A percentile compares a stretch with the other conserved stretches of the same genome.
phyloP scores from a whole-genome alignment of 2,329 filamentous ascomycete species.

The Achaetomium macrosporum region DNA sequence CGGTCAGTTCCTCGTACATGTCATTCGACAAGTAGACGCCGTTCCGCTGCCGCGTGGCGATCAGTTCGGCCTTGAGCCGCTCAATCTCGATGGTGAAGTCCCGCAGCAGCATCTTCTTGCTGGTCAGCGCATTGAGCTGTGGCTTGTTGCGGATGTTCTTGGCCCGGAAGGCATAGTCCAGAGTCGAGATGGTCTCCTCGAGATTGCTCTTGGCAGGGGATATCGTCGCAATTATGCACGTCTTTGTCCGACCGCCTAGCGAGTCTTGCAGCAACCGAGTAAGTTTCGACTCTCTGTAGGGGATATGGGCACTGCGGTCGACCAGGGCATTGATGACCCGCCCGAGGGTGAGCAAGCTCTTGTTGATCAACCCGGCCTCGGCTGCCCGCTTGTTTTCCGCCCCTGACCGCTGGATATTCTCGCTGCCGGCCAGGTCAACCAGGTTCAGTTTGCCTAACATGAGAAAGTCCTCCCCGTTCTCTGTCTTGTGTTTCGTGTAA shows the following conservation, averaged over 20 bases:
- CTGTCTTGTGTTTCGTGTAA: conserved; percentile 73
- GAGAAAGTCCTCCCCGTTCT: conserved; percentile 83
- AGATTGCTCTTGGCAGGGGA: conserved; percentile 92
- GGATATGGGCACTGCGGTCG: conserved; percentile 84
- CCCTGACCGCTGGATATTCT: conserved; percentile 94
- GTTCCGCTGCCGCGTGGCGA: conserved; percentile 86
- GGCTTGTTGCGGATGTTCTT: conserved; percentile 99
- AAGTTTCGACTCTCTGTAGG: conserved; percentile 88
- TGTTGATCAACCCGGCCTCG: conserved; percentile 96
- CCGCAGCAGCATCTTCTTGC: conserved; percentile 84
- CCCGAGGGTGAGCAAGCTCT: conserved; percentile 88
- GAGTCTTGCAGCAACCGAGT: conserved; percentile 95
- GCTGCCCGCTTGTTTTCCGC: conserved; percentile 96
- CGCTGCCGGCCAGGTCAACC: conserved; percentile 92
- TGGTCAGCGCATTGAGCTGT: conserved; percentile 85
- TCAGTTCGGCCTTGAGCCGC: conserved; percentile 87
- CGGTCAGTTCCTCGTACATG: conserved; percentile 82
- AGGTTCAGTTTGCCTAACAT: conserved; percentile 91
- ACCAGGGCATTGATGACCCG: conserved; percentile 97
- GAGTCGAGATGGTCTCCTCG: conserved; percentile 95
- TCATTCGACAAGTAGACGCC: conserved; percentile 91
- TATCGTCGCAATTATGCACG: conserved; percentile 95
- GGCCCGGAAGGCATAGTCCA: conserved; percentile 95
- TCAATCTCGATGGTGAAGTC: conserved; percentile 94
- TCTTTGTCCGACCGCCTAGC: conserved; percentile 90